These are phyloP conservation scores for Myxozyma udenii DNA, from an alignment of 805 yeast genomes.

Conservation along the genomic window DNA sequence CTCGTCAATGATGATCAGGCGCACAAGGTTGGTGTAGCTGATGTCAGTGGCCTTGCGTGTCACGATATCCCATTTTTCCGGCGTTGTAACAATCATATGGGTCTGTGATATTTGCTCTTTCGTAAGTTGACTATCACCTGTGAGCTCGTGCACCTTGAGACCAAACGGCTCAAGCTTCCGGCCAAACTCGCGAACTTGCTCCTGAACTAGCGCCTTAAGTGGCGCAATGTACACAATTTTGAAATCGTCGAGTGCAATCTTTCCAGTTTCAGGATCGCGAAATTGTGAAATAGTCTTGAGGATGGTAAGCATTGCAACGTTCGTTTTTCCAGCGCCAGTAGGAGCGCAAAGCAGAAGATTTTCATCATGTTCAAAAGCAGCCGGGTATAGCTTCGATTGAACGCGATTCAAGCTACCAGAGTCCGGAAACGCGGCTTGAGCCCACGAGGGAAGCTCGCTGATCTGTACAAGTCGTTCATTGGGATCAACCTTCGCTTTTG, in stretches of 20 bases:
- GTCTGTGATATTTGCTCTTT: conserved; percentile 48
- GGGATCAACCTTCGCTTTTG: conserved; percentile 45
- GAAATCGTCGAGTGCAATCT: conserved; percentile 33
- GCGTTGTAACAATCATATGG: conserved; percentile 57
- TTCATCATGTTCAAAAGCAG: conserved; percentile 57
- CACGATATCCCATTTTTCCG: conserved; percentile 61
- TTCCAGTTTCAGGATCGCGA: conserved; percentile 55
- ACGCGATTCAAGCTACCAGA: conserved; percentile 70
- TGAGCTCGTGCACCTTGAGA: conserved; percentile 50
- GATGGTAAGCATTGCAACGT: conserved; percentile 72
- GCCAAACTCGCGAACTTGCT: conserved; percentile 49
- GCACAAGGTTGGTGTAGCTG: conserved; percentile 52
- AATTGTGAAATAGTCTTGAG: conserved; percentile 58
- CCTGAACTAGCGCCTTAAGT: conserved; percentile 55
- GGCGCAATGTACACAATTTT: conserved; percentile 54
- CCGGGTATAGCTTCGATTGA: conserved; percentile 77
- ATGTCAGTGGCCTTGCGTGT: conserved; percentile 53
- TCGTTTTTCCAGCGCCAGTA: conserved; percentile 64
- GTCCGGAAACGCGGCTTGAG: conserved; percentile 67
- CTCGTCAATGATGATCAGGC: conserved; percentile 50
- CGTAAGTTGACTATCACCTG: conserved; percentile 52
- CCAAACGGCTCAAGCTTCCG: conserved; percentile 43
- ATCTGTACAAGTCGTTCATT: conserved; percentile 53
- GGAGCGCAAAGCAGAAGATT: conserved; percentile 55
- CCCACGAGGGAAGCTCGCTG: conserved; percentile 74